Conservation (phyloP, 2,329 filamentous ascomycete genomes). For the Bipolaris cookei region DNA sequence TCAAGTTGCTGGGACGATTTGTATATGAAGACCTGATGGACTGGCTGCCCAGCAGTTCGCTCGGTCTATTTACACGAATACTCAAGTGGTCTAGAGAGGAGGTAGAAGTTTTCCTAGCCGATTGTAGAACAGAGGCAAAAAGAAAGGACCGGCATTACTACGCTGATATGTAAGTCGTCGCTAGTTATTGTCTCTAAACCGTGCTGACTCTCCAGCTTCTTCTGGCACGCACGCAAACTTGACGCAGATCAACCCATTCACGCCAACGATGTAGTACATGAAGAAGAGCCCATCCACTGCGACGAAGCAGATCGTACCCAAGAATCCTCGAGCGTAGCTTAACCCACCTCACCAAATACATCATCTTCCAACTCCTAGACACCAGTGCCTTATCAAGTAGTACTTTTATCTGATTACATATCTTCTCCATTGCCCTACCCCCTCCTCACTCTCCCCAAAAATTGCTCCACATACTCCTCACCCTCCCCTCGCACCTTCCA, state of each 20-base stretch:
- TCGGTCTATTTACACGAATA: conserved; percentile 39
- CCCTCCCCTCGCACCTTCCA: not conserved
- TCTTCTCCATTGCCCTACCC: not conserved
- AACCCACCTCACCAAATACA: not conserved
- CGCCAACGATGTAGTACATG: conserved; percentile 22
- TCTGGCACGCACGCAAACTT: conserved; percentile 38
- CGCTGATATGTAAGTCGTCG: conserved; percentile 30
- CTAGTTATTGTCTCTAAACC: rapidly evolving
- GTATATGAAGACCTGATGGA: conserved; percentile 38
- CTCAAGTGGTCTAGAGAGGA: conserved; percentile 37
- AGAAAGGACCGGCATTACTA: conserved; percentile 38
- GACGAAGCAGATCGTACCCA: conserved; percentile 25
- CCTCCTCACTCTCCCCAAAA: not conserved
- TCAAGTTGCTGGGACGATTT: conserved; percentile 37
- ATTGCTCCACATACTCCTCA: not conserved
- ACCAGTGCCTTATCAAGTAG: no score
- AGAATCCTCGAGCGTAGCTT: not conserved
- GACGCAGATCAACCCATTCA: not conserved
- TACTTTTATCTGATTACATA: no score
- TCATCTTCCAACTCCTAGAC: no score
- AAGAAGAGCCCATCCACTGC: conserved; percentile 32
- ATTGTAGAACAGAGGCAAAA: conserved; percentile 36
- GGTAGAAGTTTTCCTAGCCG: conserved; percentile 37
- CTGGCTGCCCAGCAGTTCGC: conserved; percentile 33
- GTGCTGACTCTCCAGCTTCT: conserved; percentile 24